Percentiles rank a stretch among this genome's conserved stretches.
Evolutionary conservation across 257 asterid genomes (phyloP).

Genomic region (Gardenia jasminoides): DNA sequence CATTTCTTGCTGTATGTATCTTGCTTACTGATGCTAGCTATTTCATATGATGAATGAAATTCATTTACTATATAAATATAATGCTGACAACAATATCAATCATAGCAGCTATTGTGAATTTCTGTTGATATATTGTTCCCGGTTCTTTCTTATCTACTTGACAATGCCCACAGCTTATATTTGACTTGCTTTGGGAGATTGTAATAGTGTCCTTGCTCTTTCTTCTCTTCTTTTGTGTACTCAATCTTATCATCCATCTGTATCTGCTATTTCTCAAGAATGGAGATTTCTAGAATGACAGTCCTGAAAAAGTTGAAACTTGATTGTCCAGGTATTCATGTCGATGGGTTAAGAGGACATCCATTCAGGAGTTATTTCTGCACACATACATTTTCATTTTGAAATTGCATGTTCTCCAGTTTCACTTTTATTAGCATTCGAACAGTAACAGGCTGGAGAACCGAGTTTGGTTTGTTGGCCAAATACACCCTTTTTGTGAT

Average conservation of each 20-base stretch:
- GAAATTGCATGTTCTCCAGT: not conserved
- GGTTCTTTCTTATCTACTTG: not conserved
- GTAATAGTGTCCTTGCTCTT: not conserved
- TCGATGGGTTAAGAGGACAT: too few relatives aligned
- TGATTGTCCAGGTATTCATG: too few relatives aligned
- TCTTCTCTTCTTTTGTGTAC: too few relatives aligned
- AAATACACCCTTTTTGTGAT: not conserved
- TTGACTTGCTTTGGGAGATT: not conserved
- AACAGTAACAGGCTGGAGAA: not conserved
- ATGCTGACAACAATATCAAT: not conserved
- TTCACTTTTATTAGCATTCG: not conserved
- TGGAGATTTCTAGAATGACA: too few relatives aligned
- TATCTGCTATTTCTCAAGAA: too few relatives aligned
- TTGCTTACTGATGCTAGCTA: slow-evolving; percentile 15
- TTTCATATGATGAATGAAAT: not conserved
- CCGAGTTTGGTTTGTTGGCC: not conserved
- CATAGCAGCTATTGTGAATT: not conserved
- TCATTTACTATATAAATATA: not conserved
- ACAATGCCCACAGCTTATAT: not conserved
- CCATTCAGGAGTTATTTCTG: too few relatives aligned
- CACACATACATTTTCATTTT: too few relatives aligned
- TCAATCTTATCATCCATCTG: too few relatives aligned
- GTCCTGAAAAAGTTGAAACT: too few relatives aligned
- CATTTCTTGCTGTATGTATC: slow-evolving; percentile 1
- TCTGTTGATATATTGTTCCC: not conserved